Evolutionary conservation across 2,329 filamentous ascomycete species (phyloP).

Genomic region (Teratosphaeria pseudoeucalypti): DNA sequence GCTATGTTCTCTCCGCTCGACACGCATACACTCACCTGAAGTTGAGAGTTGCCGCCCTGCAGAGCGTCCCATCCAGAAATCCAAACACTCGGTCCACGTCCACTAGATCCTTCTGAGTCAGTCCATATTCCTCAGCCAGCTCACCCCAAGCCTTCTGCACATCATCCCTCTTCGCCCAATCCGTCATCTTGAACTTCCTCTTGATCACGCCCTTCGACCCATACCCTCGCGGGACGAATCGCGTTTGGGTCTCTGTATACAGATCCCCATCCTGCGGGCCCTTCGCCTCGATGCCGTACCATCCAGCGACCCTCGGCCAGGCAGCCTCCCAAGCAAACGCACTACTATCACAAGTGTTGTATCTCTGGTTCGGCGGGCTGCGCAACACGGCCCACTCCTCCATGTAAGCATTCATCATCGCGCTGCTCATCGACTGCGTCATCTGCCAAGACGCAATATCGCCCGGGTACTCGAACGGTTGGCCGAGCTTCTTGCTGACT

Average conservation of each 20-base stretch:
- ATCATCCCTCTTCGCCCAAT: slow-evolving; percentile 38
- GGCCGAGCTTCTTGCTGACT: slow-evolving; percentile 32
- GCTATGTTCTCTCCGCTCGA: neutral
- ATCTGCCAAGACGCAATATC: slow-evolving; percentile 38
- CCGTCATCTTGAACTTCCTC: slow-evolving; percentile 17
- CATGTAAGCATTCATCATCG: slow-evolving; percentile 40
- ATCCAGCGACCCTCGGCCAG: slow-evolving; percentile 38
- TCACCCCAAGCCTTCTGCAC: slow-evolving; percentile 39
- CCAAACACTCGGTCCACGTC: slow-evolving; percentile 40
- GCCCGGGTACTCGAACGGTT: slow-evolving; percentile 35
- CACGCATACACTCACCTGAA: slow-evolving; percentile 7
- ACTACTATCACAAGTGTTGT: slow-evolving; percentile 40
- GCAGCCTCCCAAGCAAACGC: slow-evolving; percentile 41
- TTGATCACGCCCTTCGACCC: slow-evolving; percentile 18
- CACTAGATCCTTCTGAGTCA: slow-evolving; percentile 24
- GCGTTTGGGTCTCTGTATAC: slow-evolving; percentile 15
- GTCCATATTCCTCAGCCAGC: slow-evolving; percentile 30
- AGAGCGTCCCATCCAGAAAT: slow-evolving; percentile 35
- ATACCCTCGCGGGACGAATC: slow-evolving; percentile 18
- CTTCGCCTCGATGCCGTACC: slow-evolving; percentile 31
- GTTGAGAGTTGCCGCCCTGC: slow-evolving; percentile 19
- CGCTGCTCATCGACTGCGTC: slow-evolving; percentile 32
- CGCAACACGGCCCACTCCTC: slow-evolving; percentile 41
- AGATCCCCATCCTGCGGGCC: slow-evolving; percentile 16
- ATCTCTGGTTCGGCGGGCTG: slow-evolving; percentile 33